These are phyloP conservation scores for Mycena vulgaris DNA, from an alignment of 768 basidiomycete genomes.

Conservation along the genomic window DNA sequence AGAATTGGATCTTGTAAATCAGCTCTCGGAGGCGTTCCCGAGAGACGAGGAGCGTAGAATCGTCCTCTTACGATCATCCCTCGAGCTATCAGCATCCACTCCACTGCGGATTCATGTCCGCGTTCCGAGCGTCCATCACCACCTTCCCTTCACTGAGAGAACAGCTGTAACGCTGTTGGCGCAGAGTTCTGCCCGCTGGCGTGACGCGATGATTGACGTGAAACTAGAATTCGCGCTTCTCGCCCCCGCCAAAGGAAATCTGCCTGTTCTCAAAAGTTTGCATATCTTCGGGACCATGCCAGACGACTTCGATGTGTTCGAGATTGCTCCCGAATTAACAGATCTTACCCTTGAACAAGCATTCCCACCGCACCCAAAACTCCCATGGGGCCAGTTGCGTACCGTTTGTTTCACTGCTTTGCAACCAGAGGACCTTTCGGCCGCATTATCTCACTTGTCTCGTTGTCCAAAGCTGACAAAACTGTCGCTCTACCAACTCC, in stretches of 20 bases:
- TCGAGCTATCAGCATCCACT: not conserved
- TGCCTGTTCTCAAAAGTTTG: not conserved
- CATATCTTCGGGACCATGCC: not conserved
- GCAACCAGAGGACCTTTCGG: not conserved
- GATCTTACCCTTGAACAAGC: too few species aligned
- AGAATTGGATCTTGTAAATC: not conserved
- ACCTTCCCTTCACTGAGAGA: not conserved
- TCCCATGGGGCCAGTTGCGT: constrained; percentile 3
- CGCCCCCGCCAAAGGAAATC: not conserved
- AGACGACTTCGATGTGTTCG: not conserved
- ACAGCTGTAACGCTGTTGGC: not conserved
- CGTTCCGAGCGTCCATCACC: not conserved
- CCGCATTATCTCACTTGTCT: not conserved
- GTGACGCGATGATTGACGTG: not conserved
- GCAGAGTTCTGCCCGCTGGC: not conserved
- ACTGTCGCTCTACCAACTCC: not conserved
- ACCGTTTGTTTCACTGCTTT: not conserved
- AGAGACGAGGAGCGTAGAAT: not conserved
- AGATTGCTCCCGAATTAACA: too few species aligned
- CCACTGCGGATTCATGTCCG: not conserved
- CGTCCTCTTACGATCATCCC: not conserved
- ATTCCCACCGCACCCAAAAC: not conserved
- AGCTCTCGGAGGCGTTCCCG: not conserved
- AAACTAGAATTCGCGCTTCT: not conserved
- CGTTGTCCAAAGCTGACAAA: not conserved